Evolutionary conservation across 2,329 filamentous ascomycete species (phyloP), one percentile per base, ranked within the genome.

Genomic region (Clonostachys rhizophaga): DNA sequence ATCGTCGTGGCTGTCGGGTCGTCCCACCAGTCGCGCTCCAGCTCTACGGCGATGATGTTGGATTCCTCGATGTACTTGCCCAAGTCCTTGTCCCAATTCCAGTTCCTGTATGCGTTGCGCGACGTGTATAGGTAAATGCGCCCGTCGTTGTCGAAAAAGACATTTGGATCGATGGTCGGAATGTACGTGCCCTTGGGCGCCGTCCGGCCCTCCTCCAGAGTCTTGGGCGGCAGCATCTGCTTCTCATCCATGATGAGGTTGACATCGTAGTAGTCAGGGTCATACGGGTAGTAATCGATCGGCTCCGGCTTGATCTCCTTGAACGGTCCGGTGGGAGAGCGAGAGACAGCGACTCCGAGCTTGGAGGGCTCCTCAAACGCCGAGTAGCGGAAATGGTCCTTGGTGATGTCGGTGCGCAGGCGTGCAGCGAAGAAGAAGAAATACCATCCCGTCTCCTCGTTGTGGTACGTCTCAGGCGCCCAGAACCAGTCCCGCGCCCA

Each of bases 161-260:
- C 59, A 56, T 75, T 70, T 0, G 70, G 65, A 45, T 76, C 74
- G 8, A 76, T 74, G 5, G 59, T 62, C 1, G 63, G 63, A 17
- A 66, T 66, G 17, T 61, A 66, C 1, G 63, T 66, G 13, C 63
- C 63, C 47, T 54, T 64, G 1, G 63, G 63, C 11, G 63, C 63
- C 0, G 47, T 58, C 17, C 52, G 41, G 1, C 63, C 63, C 17
- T 61, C 40, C 5, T 50, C 49, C 2, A 55, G 54, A 35, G 43
- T 62, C 40, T 58, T 54, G 1, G 63, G 63, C 1, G 63, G 63
- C 14, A 61, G 49, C 63, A 61, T 59, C 42, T 66, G 63, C 47
- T 58, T 50, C 35, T 63, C 52, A 47, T 66, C 60, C 63, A 66
- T 66, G 42, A 66, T 64, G 36, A 66, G 63, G 45, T 66, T 66